These are phyloP conservation scores for Ogataea trehalophila DNA, from an alignment of 805 yeast genomes.

Conservation along the genomic window DNA sequence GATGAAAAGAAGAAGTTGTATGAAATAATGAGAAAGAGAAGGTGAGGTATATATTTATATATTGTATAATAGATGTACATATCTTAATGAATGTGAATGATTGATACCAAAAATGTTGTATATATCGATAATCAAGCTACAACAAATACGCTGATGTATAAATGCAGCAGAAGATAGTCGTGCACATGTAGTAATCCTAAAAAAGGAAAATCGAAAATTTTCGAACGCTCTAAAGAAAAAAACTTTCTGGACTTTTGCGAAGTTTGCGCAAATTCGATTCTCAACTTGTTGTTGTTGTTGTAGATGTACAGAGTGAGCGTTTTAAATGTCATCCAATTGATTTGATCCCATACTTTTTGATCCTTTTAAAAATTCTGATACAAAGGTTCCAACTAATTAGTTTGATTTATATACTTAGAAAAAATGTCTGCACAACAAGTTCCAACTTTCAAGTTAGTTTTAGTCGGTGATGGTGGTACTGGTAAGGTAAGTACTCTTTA, in stretches of 20 bases:
- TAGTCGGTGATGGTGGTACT: slow-evolving; percentile 99
- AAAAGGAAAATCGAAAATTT: no score
- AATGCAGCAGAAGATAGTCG: no score
- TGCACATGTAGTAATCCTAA: no score
- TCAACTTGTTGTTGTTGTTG: neutral
- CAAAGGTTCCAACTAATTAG: no score
- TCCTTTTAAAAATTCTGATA: no score
- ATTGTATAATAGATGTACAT: no score
- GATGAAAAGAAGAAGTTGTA: slow-evolving; percentile 16
- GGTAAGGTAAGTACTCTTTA: slow-evolving; percentile 64
- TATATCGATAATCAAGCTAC: neutral
- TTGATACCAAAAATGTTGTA: neutral
- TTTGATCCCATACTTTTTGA: neutral
- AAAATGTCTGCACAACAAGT: slow-evolving; percentile 64
- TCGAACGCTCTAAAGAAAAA: no score
- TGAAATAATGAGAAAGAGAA: slow-evolving; percentile 8
- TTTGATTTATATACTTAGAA: neutral
- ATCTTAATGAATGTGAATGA: no score
- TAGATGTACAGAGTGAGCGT: neutral
- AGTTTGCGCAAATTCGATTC: no score
- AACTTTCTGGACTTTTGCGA: no score
- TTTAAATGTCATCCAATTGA: neutral
- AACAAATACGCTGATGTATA: no score
- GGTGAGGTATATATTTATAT: neutral
- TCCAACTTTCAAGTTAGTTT: slow-evolving; percentile 96